phyloP scores from a whole-genome alignment of 495 filamentous ascomycete genomes.

The Daldinia grandis region DNA sequence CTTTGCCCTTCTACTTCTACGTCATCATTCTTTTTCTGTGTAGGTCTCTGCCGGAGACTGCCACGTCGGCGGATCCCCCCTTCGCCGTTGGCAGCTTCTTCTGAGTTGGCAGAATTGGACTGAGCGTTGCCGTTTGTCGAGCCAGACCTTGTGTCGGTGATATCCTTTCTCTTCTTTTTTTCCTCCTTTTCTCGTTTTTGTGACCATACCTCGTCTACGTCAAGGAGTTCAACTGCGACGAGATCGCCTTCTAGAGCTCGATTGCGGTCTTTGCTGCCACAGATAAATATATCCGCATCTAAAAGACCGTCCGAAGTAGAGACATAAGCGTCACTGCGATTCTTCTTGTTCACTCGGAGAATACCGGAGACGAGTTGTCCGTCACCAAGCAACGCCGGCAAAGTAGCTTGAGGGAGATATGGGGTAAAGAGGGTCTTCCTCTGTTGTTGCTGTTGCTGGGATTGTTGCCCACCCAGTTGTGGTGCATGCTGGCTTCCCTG shows the following conservation, averaged over 20 bases:
- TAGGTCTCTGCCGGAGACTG: conserved; percentile 93
- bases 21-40: conserved; percentile 99
- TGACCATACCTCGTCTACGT: conserved; percentile 97
- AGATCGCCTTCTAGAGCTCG: conserved; percentile 94
- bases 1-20: conserved; percentile 99
- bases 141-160: conserved; percentile 84
- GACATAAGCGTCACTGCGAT: conserved; percentile 97
- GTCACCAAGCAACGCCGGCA: conserved; percentile 89
- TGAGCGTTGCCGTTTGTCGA: conserved; percentile 76
- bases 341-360: conserved; percentile 99
- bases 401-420: conserved; percentile 92
- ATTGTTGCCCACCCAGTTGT: conserved; percentile 68
- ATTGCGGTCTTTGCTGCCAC: conserved; percentile 97
- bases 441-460: conserved; percentile 92
- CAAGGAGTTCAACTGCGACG: conserved; percentile 93
- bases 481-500: conserved; percentile 82
- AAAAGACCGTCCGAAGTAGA: conserved; percentile 85
- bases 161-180: conserved; percentile 99
- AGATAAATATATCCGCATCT: conserved; percentile 99
- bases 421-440: conserved; percentile 98
- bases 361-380: conserved; percentile 96
- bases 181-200: conserved; percentile 99
- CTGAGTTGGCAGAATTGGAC: conserved; percentile 65
- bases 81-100: conserved; percentile 72
- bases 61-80: conserved; percentile 91